Conservation (phyloP, 78 protist genomes). For the Protostelium mycophagum region DNA sequence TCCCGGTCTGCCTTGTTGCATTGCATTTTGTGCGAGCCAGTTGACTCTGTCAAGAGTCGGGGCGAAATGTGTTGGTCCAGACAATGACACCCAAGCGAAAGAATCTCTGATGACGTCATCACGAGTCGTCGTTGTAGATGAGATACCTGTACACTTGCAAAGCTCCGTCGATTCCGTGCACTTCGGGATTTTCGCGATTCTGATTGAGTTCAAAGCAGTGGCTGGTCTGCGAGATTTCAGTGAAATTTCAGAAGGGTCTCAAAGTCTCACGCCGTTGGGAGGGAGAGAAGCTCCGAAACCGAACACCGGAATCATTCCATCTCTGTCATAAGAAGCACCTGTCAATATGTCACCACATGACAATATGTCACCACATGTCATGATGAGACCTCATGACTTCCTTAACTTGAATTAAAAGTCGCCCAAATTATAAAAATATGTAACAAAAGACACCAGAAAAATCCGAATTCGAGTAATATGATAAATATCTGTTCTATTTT, state of each 20-base stretch:
- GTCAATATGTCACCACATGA: neutral
- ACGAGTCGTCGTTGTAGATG: constrained; percentile 8
- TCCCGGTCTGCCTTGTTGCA: constrained; percentile 20
- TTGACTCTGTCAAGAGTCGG: constrained; percentile 76
- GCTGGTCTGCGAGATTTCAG: neutral
- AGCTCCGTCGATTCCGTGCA: constrained; percentile 21
- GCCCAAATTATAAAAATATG: too few relatives aligned
- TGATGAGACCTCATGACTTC: neutral
- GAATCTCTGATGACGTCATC: constrained; percentile 59
- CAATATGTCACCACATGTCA: neutral
- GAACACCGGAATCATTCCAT: constrained; percentile 32
- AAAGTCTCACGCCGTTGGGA: neutral
- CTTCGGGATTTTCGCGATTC: neutral
- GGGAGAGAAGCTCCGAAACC: constrained; percentile 79
- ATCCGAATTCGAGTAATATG: too few relatives aligned
- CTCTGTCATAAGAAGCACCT: constrained; percentile 13
- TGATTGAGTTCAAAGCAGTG: constrained; percentile 51
- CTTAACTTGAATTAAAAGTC: too few relatives aligned
- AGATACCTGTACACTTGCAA: constrained; percentile 17
- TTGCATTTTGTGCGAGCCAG: constrained; percentile 63
- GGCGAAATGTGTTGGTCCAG: constrained; percentile 31
- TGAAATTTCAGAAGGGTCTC: neutral
- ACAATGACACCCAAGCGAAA: constrained; percentile 16
- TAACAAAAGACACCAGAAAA: too few relatives aligned
- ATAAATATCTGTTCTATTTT: too few relatives aligned